phyloP scores from a whole-genome alignment of 2,329 filamentous ascomycete genomes.

The Xylariaceae sp. region DNA sequence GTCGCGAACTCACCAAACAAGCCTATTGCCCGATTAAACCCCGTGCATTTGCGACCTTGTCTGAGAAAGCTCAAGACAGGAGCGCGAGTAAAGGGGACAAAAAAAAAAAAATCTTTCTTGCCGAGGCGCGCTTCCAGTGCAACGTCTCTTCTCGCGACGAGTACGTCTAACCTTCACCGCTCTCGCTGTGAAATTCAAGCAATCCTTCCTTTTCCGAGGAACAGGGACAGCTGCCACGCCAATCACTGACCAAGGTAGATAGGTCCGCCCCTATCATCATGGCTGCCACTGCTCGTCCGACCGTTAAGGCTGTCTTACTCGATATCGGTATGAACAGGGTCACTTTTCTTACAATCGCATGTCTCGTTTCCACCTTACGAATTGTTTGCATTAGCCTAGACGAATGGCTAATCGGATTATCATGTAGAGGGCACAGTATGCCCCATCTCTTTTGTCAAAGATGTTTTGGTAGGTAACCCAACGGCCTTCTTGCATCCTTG shows the following conservation, averaged over 20 bases:
- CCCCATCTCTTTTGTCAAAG: constrained; percentile 81
- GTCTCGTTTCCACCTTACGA: constrained; percentile 15
- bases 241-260: constrained; percentile 2
- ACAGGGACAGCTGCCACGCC: constrained; percentile 5
- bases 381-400: constrained; percentile 33
- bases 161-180: constrained; percentile 12
- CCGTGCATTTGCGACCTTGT: constrained; percentile 8
- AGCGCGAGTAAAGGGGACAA: neutral
- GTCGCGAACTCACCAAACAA: constrained; percentile 16
- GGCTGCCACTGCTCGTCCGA: constrained; percentile 29
- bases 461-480: constrained; percentile 61
- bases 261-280: constrained; percentile 24
- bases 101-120: neutral
- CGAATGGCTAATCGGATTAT: constrained; percentile 40
- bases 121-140: neutral
- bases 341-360: constrained; percentile 18
- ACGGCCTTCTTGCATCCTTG: constrained; percentile 36
- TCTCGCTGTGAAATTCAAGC: neutral
- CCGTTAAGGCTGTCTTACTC: constrained; percentile 50
- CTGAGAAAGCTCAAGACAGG: constrained; percentile 1
- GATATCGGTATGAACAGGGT: constrained; percentile 53
- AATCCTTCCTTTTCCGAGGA: constrained; percentile 1
- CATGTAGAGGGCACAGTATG: constrained; percentile 74
- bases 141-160: neutral
- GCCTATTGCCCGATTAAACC: constrained; percentile 5